A percentile compares a stretch with the other conserved stretches of the same genome.
These are phyloP conservation scores for Penicillium sp. DNA, from an alignment of 2,329 filamentous ascomycete genomes.

Conservation along the genomic window DNA sequence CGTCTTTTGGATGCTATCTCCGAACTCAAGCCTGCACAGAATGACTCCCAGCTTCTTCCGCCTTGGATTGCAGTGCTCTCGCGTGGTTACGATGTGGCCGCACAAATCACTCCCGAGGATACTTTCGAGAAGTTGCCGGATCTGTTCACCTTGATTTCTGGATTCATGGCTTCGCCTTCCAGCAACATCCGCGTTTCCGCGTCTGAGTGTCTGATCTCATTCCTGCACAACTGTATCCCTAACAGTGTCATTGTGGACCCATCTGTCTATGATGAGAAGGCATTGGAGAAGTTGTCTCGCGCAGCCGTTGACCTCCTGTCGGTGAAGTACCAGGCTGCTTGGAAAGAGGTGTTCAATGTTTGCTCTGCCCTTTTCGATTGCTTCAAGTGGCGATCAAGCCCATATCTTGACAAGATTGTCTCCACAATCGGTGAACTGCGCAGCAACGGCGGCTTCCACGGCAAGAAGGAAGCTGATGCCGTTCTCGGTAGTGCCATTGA, in stretches of 20 bases:
- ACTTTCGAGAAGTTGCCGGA: constrained; percentile 88
- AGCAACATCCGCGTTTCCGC: constrained; percentile 93
- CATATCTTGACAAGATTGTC: constrained; percentile 71
- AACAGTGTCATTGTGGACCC: constrained; percentile 79
- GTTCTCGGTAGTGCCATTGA: constrained; percentile 83
- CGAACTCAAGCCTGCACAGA: constrained; percentile 84
- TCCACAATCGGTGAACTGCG: constrained; percentile 82
- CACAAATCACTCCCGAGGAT: constrained; percentile 82
- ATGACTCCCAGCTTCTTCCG: constrained; percentile 89
- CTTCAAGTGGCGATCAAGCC: constrained; percentile 78
- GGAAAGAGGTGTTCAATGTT: constrained; percentile 91
- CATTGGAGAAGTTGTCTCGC: constrained; percentile 72
- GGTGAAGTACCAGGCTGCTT: constrained; percentile 89
- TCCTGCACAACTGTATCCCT: constrained; percentile 86
- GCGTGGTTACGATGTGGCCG: constrained; percentile 87
- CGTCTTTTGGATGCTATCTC: constrained; percentile 86
- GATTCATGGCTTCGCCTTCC: constrained; percentile 80
- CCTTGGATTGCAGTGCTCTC: constrained; percentile 97
- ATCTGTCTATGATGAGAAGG: constrained; percentile 89
- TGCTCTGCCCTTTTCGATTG: constrained; percentile 82
- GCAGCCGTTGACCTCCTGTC: constrained; percentile 72
- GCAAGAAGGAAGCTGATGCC: constrained; percentile 91
- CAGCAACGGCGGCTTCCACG: constrained; percentile 80
- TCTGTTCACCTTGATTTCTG: constrained; percentile 74
- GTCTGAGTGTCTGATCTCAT: constrained; percentile 90